Base-by-base conservation (phyloP, 306 rosid genomes). In the Styphnolobium japonicum region DNA sequence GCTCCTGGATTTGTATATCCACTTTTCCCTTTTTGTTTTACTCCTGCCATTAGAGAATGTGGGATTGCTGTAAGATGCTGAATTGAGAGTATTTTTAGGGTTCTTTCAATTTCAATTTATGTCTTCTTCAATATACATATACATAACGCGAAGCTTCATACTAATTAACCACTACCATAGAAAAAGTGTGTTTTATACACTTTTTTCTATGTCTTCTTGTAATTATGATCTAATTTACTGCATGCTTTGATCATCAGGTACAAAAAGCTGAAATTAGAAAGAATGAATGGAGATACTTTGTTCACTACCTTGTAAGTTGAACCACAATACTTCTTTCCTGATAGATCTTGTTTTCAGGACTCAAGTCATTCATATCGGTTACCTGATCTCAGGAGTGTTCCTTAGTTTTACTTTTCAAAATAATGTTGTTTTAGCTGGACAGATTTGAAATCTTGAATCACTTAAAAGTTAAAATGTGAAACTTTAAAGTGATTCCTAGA, bases 251-350 rank as follows among this genome's bases (percentile, higher is more conserved):
- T 33, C n/a, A 67, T 31, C 81, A 96, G 99, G 97, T 96, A 63
- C 99, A 93, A 83, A 93, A 85, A 63, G 88, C 95, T 21, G 99
- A 96, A 87, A 82, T 84, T 45, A 85, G 91, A 87, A 90, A 96
- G 70, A 90, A 89, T 8, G 96, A 91, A 67, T 91, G 98, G 97
- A 96, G 80, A 88, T 96, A 91, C 90, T 96, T 90, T 81, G 97
- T 96, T 78, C 99, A 96, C 89, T 96, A 96, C 82, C 98, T 93
- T 37, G 99, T 96, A 85, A 87, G 99, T 90, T 79, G 34, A 71
- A 67, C 48, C 39, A 43, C 58, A 62, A 56, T 74, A 34, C 76
- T 36, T 67, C 29, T 52, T 67, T 63, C 34, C 3, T 10, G 7
- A 16, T 73, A 36, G 33, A 43, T 58, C 15, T 76, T 71, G 45